Evolutionary conservation across 2,329 filamentous ascomycete genomes (phyloP), one percentile per base, ranked within the genome.

Genomic region (Botrytis elliptica): DNA sequence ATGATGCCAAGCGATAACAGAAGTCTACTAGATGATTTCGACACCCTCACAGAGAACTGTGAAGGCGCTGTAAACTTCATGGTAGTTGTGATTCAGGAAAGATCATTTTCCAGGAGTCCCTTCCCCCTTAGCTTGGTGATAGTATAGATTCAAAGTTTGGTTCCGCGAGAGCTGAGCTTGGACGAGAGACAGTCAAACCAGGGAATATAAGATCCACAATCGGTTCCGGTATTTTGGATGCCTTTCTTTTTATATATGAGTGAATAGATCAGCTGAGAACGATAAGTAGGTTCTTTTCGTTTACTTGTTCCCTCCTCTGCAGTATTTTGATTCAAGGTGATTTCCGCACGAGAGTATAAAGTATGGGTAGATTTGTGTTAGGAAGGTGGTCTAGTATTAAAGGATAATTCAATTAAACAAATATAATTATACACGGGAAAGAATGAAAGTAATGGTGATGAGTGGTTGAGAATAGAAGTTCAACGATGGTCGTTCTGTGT

Each of bases 1-100:
- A 52, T 70, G 57, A 66, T 63, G 42, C 46, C 70, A 69, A 64
- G 71, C 72, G 73, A 71, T 59, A 40, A 62, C 62, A 67, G 75
- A 75, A 73, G 75, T 70, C 68, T 76, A 66, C 72, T 74, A 74
- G 75, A 76, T 75, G 75, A 75, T 72, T 74, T 76, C 70, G 78
- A 81, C 78, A 81, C 80, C 79, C 80, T 81, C 80, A 81, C 80
- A 79, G 79, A 80, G 79, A 81, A 78, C 80, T 81, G 79, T 73
- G 78, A 79, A 80, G 80, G 77, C 78, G 78, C 79, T 79, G 77
- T 81, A 80, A 79, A 76, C 79, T 79, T 82, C 80, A 82, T 82
- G 79, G 80, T 81, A 80, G 77, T 80, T 77, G 78, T 74, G 77
- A 77, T 77, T 71, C 66, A 74, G 67, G 67, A 70, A 76, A 76